Evolutionary conservation across 73 alveolate genomes (phyloP), one percentile per base, ranked within the genome.

Genomic region (Loxodes magnus): DNA sequence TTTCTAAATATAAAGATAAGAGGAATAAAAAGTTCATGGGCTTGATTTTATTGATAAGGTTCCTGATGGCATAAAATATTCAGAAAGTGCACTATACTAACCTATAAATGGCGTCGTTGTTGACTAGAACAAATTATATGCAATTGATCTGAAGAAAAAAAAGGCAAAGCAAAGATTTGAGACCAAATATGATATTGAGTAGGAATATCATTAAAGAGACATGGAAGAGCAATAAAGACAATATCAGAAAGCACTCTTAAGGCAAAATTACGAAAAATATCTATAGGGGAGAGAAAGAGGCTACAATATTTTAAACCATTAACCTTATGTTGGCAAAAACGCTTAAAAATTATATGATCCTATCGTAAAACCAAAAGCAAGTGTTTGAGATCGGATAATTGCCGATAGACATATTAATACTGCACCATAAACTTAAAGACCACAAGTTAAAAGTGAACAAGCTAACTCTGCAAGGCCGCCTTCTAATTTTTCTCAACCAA

Each of bases 21-120:
- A 78, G 26, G 73, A 64, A 14, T 55, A 38, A 46, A 73, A 72
- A 56, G 62, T 28, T 43, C 87, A 82, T 68, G 94, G 94, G 43
- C 63, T 58, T 35, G 88, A 85, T 56, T 51, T 77, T 69, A 65
- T 71, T 9, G 70, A 75, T 46, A 83, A 78, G 42, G 67, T 88
- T 46, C 97, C 97, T n/a, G 64, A 72, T 58, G 88, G 67, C 61
- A 64, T 27, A 49, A 55, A 67, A 82, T 81, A 25, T 24, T 25
- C 43, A 2, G 84, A 74, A 48, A 88, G 97, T 23, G 79, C 80
- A 53, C 57, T 88, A 21, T 88, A 83, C 61, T 73, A 88, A 56
- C 89, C 93, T 17, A 66, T 88, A 15, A 74, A 73, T 33, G 64
- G 76, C 70, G 53, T 78, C 51, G 69, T 77, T 3, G 94, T 79